A percentile compares a stretch with the other conserved stretches of the same genome.
Conservation (phyloP, 139 green algal species). For the Chlamydomonas schloesseri region DNA sequence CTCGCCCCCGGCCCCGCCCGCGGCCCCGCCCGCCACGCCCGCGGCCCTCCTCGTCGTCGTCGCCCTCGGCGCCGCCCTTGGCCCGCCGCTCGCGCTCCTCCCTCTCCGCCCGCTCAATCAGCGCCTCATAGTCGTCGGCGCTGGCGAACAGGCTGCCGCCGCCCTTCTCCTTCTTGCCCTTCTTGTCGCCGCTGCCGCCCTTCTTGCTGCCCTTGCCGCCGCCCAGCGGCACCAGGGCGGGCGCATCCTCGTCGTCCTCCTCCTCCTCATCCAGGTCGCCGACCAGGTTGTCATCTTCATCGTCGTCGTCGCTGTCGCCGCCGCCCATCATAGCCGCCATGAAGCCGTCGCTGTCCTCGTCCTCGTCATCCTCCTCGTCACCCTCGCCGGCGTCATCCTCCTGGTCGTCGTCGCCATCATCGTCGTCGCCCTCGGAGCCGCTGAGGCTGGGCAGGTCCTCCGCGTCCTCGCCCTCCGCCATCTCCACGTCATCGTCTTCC, state of each 20-base stretch:
- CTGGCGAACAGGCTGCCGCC: constrained; percentile 67
- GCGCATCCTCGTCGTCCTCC: background rate
- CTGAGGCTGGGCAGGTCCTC: constrained; percentile 31
- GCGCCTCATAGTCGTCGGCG: constrained; percentile 67
- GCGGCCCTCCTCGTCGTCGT: background rate
- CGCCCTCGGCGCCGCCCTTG: background rate
- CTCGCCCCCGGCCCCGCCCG: background rate
- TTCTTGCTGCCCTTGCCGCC: constrained; percentile 7
- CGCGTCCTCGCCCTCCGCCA: constrained; percentile 23
- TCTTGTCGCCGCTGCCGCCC: background rate
- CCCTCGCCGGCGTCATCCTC: constrained; percentile 4
- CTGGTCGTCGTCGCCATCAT: constrained; percentile 5
- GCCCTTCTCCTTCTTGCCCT: background rate
- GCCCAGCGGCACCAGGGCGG: constrained; percentile 10
- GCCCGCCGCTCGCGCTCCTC: background rate
- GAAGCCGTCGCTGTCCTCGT: constrained; percentile 12
- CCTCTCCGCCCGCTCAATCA: constrained; percentile 20
- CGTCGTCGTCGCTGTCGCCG: background rate
- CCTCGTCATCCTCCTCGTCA: constrained; percentile 33
- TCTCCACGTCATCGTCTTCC: background rate
- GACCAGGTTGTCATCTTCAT: background rate
- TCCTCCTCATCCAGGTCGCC: constrained; percentile 1
- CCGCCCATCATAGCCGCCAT: constrained; percentile 8
- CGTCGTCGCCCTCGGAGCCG: background rate
- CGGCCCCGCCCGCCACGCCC: background rate